Base-by-base conservation (phyloP, 202 grass and related monocot genomes). In the Hordeum pubiflorum region DNA sequence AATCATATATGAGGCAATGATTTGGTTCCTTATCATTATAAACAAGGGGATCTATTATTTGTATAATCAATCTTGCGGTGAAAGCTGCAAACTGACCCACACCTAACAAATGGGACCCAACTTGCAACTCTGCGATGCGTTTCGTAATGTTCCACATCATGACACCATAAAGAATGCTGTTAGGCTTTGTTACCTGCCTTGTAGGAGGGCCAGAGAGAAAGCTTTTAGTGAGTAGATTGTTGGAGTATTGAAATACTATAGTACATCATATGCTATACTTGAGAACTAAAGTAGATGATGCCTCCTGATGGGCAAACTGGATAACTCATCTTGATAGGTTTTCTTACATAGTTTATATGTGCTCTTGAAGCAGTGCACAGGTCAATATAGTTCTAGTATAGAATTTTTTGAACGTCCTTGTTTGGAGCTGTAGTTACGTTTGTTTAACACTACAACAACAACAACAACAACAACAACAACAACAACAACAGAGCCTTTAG, bases 391-490 rank as follows among this genome's bases (percentile, higher is more conserved):
- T 76, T 75, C 73, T 6, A 27, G 11, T 18, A 43, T 74, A 58
- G 27, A 21, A 67, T 71, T 78, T 39, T 32, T 6, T 9, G 6
- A 39, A 71, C 14, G 2, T 62, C 63, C 54, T 39, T 50, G 21
- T 58, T 69, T 69, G 34, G 17, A 71, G 9, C n/a, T 43, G n/a
- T 75, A 75, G 11, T 56, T 86, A 75, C 24, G 12, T 67, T 75
- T 68, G 26, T 59, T 68, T 41, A 33, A 63, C 20, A 74, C 4
- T 50, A 63, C 31, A 32, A 32, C 31, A 32, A 26, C 24, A 26
- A 26, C 24, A 26, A 26, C 24, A 26, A 26, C 24, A 26, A n/a
- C n/a, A n/a, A 63, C 31, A 32, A 32, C 31, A 32, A 63, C 31
- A 32, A 32, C 31, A 32, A 26, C 24, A 26, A 26, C 24, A 26